Base-by-base conservation (phyloP, 2,329 filamentous ascomycete genomes). In the Sclerotinia minor region DNA sequence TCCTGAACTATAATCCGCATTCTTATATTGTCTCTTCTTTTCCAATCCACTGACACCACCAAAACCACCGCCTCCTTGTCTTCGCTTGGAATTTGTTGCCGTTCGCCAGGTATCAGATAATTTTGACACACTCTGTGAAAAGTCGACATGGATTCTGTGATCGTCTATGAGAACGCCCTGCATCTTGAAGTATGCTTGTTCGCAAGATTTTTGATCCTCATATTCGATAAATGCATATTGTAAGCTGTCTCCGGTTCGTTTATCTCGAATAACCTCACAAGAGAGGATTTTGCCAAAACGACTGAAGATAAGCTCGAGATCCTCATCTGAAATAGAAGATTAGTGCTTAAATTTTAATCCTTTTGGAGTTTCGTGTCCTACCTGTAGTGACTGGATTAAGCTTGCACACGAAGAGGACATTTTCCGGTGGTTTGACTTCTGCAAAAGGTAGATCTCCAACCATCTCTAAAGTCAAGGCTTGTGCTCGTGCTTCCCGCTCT, bases 181-280 rank as follows among this genome's bases (percentile, higher is more conserved):
- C 95, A 99, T 99, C 81, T 99, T 99, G 82, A 96, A 95, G 76
- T 97, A 99, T 3, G 95, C 95, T 64, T 92, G 88, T 80, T 99
- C 95, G 78, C 95, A 98, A 65, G 94, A 91, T 72, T 90, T 87
- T 80, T 97, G 95, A 67, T 96, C 91, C 68, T 94, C 92, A 75
- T 94, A 99, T 78, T 99, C 95, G 75, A 99, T 96, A 74, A 99
- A 99, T 1, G 95, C 93, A 77, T 99, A 99, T 78, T 99, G 95
- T 60, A 99, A 81, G 76, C 92, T 97, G 79, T 99, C 95, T 5
- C 93, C 93, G 0, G 94, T 97, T 75, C 92, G 92, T 77, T 91
- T 92, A 78, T 99, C 95, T 60, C 94, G 86, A 71, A 99, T 97
- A 45, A 99, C 92, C 80, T 99, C 95, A 77, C 95, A 99, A 58